Conservation (phyloP, 192 early-diverging fungal genomes). For the Coemansia sp. region DNA sequence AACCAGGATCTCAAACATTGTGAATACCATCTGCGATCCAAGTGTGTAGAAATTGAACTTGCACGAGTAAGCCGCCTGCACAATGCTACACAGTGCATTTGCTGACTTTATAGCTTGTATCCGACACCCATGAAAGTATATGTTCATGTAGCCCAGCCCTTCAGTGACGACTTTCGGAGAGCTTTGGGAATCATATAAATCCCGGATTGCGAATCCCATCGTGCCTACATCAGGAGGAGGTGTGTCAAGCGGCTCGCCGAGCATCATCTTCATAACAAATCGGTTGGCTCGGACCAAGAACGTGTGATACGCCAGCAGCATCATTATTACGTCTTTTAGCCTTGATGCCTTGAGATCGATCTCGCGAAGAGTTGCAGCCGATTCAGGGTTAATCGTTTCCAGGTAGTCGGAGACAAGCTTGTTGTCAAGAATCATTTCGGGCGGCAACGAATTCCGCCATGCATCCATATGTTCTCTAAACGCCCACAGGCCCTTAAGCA, state of each 20-base stretch:
- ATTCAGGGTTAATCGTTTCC: constrained; percentile 23
- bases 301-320: constrained; percentile 44
- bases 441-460: constrained; percentile 39
- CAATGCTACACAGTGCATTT: constrained; percentile 36
- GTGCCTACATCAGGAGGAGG: constrained; percentile 46
- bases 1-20: constrained; percentile 28
- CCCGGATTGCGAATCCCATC: constrained; percentile 37
- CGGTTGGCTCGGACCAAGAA: constrained; percentile 47
- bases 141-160: constrained; percentile 38
- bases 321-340: constrained; percentile 38
- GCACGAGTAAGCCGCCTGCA: constrained; percentile 35
- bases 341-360: constrained; percentile 39
- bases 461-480: constrained; percentile 46
- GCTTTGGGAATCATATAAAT: constrained; percentile 37
- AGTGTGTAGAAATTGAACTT: constrained; percentile 46
- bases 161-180: constrained; percentile 18
- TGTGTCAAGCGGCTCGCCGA: constrained; percentile 39
- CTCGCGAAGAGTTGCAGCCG: constrained; percentile 25
- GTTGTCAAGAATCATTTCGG: constrained; percentile 29
- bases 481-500: constrained; percentile 41
- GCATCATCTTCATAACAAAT: constrained; percentile 48
- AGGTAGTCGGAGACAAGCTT: constrained; percentile 35
- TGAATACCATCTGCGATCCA: constrained; percentile 31
- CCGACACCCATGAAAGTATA: constrained; percentile 45
- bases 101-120: constrained; percentile 38